phyloP scores from a whole-genome alignment of 2,329 filamentous ascomycete species.

The Curvularia lunata region DNA sequence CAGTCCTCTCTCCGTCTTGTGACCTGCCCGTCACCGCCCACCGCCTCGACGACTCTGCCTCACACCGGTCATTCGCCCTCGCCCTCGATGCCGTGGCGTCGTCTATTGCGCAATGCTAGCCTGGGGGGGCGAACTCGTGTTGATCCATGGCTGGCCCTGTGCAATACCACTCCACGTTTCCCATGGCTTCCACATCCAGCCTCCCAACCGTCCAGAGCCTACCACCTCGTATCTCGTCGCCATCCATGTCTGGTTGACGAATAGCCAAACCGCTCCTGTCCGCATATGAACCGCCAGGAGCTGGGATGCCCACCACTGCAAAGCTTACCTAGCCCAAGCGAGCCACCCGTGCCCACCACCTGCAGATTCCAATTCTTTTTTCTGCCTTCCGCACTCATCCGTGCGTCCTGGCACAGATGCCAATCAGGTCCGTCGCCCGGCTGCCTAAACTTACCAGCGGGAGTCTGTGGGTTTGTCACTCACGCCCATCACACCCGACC shows the following conservation, averaged over 20 bases:
- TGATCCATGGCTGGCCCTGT: constrained; percentile 1
- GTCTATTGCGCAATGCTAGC: constrained; percentile 37
- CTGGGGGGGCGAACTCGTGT: constrained; percentile 12
- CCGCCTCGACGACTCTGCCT: constrained; percentile 15
- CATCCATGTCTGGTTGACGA: not conserved
- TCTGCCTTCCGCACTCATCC: constrained; percentile 41
- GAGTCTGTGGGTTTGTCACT: constrained; percentile 38
- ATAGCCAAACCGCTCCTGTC: constrained; percentile 9
- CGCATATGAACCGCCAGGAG: constrained; percentile 24
- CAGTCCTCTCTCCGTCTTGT: constrained; percentile 30
- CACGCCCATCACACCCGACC: constrained; percentile 26
- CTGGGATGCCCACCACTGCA: constrained; percentile 30
- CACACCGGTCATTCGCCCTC: constrained; percentile 22
- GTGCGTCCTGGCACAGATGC: constrained; percentile 37
- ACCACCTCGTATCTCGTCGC: constrained; percentile 30
- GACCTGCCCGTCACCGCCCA: constrained; percentile 32
- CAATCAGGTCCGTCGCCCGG: constrained; percentile 42
- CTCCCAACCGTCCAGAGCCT: constrained; percentile 28
- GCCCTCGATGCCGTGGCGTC: constrained; percentile 29
- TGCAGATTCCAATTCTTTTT: constrained; percentile 40
- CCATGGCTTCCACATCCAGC: constrained; percentile 27
- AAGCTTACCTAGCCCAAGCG: constrained; percentile 33
- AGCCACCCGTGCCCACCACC: constrained; percentile 30
- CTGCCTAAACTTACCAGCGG: constrained; percentile 44
- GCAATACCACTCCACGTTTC: not conserved